Evolutionary conservation across 371 early-diverging fungal genomes (phyloP), one percentile per base, ranked within the genome.

Genomic region (Basidiobolus heterosporus): DNA sequence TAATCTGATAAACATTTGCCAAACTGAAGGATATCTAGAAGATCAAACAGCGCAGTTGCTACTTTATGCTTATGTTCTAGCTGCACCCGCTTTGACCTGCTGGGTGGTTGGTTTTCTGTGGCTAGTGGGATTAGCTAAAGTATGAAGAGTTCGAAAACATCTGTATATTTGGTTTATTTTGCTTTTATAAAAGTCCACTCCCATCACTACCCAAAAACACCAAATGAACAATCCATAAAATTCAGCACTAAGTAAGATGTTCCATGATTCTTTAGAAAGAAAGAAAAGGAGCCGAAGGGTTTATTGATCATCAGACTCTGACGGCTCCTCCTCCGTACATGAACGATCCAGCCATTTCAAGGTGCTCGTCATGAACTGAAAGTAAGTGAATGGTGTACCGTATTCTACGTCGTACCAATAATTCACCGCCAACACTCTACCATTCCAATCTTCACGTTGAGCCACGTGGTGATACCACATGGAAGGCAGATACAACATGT

Each of bases 391-490:
- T 9, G 30, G 30, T 30, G 42, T 11, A 4, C 42, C 65, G 55
- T 72, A 80, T 5, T 73, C 69, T 75, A 82, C 78, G 54, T 80
- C 78, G 51, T 80, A 85, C 85, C 85, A 85, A 51, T 72, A 81
- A 53, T 85, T 85, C 16, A 85, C 75, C 0, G 85, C 85, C 21
- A 16, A 16, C 11, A 22, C 22, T 18, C 42, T 13, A 20, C 42
- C 42, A 30, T 30, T 9, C 30, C 3, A 30, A 24, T 60, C 61
- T 8, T 65, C 66, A 3, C 66, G 51, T 55, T 85, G 86, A 43
- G 69, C 53, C 0, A 86, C 86, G 38, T 80, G 75, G 54, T 86
- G 86, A 48, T 72, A 78, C 86, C 84, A 83, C 54, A 80, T 58
- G 0, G 82, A 74, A n/a, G 86, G 86, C 16, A 86, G 64, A 59